phyloP scores from a whole-genome alignment of 2,329 filamentous ascomycete genomes.

The Talaromyces funiculosus region DNA sequence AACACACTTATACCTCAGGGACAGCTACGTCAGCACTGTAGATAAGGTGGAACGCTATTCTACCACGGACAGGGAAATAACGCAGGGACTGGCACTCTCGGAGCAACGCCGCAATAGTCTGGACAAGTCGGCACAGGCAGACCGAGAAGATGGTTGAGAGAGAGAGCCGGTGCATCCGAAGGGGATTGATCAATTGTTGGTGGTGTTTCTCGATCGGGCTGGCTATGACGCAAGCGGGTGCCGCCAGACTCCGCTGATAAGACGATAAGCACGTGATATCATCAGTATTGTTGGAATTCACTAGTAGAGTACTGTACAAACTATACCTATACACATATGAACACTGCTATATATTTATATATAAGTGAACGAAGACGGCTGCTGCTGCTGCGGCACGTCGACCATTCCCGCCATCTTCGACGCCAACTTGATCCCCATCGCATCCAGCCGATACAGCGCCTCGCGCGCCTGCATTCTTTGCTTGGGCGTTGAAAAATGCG shows the following conservation, averaged over 20 bases:
- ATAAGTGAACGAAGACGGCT: neutral
- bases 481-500: conserved; percentile 26
- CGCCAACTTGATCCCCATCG: conserved; percentile 32
- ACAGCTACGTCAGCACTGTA: neutral
- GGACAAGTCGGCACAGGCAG: neutral
- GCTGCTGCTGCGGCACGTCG: neutral
- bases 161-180: neutral
- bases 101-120: neutral
- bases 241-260: neutral
- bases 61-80: neutral
- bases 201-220: neutral
- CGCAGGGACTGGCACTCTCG: too few relatives aligned
- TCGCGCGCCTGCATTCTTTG: conserved; percentile 26
- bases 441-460: conserved; percentile 25
- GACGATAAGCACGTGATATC: neutral
- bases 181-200: too few relatives aligned
- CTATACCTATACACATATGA: too few relatives aligned
- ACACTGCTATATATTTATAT: neutral
- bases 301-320: too few relatives aligned
- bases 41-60: neutral
- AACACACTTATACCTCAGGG: neutral
- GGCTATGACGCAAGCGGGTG: conserved; percentile 1
- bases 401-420: conserved; percentile 22
- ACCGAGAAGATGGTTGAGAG: neutral
- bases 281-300: too few relatives aligned